Base-by-base conservation (phyloP, 768 basidiomycete genomes). In the Hygrophorus pudorinus region DNA sequence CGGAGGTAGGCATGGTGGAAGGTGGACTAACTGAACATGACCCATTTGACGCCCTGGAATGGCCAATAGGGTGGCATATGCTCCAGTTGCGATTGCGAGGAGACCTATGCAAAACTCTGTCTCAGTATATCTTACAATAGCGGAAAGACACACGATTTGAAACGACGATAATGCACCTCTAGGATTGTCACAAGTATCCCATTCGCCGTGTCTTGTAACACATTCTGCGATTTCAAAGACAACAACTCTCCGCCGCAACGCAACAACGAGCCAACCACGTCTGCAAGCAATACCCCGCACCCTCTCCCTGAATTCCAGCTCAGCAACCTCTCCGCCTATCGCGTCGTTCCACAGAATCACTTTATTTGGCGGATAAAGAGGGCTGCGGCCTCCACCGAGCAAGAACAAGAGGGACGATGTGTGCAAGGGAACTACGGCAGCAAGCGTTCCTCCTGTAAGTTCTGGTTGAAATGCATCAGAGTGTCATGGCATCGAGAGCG, bases 321-420 rank as follows among this genome's bases (percentile, higher is more conserved):
- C 88, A 30, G 85, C 87, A 39, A 89, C 83, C 58, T 91, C 85
- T 48, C 67, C 66, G n/a, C 76, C 77, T 3, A 75, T 63, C 2
- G 72, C 73, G 63, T 89, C 89, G 61, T 93, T 85, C 88, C 88
- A 93, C 42, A 94, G 60, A 51, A 93, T 71, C 43, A 92, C 85
- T 66, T 94, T 93, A 65, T 93, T 93, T 21, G 84, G 85, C 21
- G 91, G 85, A 63, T 91, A 93, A 8, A 83, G 74, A 24, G 90
- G 90, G 59, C 85, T 90, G 44, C 80, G 75, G 31, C 90, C 88
- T 36, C 90, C 90, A 39, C 90, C 90, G 44, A 91, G 70, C 38
- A 93, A 78, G 61, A 91, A 90, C 39, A 92, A 68, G 16, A 93
- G 66, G 47, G 87, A 89, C 9, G 87, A 81, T 9, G 79, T 73